Percentiles rank a stretch among this genome's conserved stretches.
phyloP scores from a whole-genome alignment of 2,329 filamentous ascomycete species.

The Talaromyces sp. region DNA sequence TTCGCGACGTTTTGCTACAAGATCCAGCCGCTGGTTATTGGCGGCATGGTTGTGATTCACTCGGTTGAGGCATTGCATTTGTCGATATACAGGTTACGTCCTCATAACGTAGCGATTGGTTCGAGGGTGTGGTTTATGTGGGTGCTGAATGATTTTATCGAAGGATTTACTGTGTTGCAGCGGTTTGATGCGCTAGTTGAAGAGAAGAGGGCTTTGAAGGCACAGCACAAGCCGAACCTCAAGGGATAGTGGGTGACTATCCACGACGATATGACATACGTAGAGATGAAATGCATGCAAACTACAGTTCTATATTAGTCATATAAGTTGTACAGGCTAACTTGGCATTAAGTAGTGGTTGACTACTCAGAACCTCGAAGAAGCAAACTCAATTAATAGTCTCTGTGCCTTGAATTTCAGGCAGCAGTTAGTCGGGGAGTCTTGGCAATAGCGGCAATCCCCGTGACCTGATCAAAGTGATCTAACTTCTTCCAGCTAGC shows the following conservation, averaged over 20 bases:
- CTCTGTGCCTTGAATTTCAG: not conserved
- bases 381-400: not conserved
- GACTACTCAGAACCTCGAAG: not conserved
- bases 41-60: constrained; percentile 63
- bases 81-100: constrained; percentile 44
- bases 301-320: not conserved
- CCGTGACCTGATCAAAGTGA: not conserved
- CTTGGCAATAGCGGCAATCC: not conserved
- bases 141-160: constrained; percentile 51
- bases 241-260: not conserved
- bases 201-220: constrained; percentile 32
- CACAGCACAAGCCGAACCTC: constrained; percentile 24
- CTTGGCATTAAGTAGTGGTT: not conserved
- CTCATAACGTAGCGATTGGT: constrained; percentile 50
- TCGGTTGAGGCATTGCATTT: constrained; percentile 56
- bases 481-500: constrained; percentile 29
- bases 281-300: not conserved
- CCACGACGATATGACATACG: not conserved
- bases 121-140: constrained; percentile 53
- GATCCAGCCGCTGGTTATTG: constrained; percentile 57
- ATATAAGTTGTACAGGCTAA: not conserved
- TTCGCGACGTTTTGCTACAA: constrained; percentile 58
- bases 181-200: constrained; percentile 47
- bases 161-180: constrained; percentile 49
- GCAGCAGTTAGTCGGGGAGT: not conserved